phyloP scores from a whole-genome alignment of 208 protist species.

The Acanthamoeba castellanii region DNA sequence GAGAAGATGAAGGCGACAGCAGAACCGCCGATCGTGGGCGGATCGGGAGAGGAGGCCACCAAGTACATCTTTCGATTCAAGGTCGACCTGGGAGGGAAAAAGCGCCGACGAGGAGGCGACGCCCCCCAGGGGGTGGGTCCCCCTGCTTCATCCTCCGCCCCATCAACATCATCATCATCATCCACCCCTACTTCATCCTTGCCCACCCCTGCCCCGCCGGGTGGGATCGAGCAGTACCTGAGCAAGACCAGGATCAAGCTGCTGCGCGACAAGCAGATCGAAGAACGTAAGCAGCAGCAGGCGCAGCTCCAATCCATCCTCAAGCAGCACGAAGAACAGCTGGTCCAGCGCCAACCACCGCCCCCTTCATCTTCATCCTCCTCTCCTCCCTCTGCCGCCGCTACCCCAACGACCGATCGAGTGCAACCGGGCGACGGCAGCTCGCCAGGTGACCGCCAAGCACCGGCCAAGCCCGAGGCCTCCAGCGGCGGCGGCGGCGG shows the following conservation, averaged over 20 bases:
- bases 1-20: neutral
- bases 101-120: conserved; percentile 26
- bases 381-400: neutral
- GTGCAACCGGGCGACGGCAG: no score
- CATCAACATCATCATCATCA: neutral
- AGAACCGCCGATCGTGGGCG: neutral
- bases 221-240: conserved; percentile 10
- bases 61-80: conserved; percentile 66
- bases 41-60: neutral
- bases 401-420: no score
- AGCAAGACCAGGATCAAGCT: conserved; percentile 45
- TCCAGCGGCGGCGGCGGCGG: neutral
- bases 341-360: neutral
- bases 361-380: neutral
- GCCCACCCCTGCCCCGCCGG: neutral
- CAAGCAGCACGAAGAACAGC: conserved; percentile 20
- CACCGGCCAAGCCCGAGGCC: neutral
- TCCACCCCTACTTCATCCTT: neutral
- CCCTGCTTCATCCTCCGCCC: neutral
- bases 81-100: conserved; percentile 5
- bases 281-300: conserved; percentile 40
- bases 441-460: no score
- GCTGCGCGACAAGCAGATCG: conserved; percentile 43
- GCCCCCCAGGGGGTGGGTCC: neutral
- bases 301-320: conserved; percentile 40